Evolutionary conservation across 2,329 filamentous ascomycete species (phyloP), one percentile per base, ranked within the genome.

Genomic region (Alternaria ethzedia): DNA sequence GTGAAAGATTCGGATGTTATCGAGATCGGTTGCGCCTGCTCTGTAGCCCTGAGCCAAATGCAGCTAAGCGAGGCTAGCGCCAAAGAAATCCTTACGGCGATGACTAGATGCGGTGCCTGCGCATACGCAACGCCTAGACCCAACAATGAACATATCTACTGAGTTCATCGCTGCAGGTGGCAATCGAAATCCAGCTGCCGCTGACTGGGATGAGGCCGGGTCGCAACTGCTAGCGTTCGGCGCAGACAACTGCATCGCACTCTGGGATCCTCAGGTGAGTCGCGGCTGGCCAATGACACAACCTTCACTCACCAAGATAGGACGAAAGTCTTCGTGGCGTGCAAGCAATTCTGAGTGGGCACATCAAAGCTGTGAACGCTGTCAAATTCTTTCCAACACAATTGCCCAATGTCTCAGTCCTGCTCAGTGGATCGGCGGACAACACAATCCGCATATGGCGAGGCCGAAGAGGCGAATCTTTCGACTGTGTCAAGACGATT

Each of bases 111-210:
- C 36, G 63, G 54, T 59, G 59, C 52, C 45, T 47, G 60, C 64
- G 59, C 62, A 63, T 63, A 59, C 66, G 62, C 63, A 61, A 63
- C 63, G 50, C 57, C 66, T 62, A 57, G 52, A 43, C 61, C 57
- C 23, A 54, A 78, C 43, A 55, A 80, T 80, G 78, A 63, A 75
- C 65, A 66, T 76, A 8, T 66, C 66, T 25, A 43, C 71, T 3
- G 83, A 85, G 46, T 89, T 86, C 72, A 84, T 96, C 70, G 90
- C 93, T 50, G 89, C 90, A 66, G 96, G 96, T 64, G 95, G 93
- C 50, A 99, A 98, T 80, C 87, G 95, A 72, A 93, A 98, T 74
- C 91, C 95, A 17, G 90, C 91, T 15, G 92, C 93, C 26, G 94
- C 95, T 26, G 95, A 98, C 82, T 99, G 96, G 96, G 89, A 91